phyloP scores from a whole-genome alignment of 1,284 basidiomycete species.

The Boletus sp. region DNA sequence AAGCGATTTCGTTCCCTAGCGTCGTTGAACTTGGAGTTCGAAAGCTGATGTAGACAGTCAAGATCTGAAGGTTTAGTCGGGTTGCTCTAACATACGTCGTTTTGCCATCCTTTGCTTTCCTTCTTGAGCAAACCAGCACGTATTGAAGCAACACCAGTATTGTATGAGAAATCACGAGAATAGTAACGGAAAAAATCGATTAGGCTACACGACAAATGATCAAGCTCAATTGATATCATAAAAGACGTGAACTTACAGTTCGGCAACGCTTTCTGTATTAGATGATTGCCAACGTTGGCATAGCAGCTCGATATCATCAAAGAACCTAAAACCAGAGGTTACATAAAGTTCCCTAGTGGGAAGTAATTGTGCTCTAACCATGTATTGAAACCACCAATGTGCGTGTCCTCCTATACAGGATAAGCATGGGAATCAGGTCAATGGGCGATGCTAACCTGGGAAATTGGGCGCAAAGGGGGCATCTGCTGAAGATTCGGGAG shows the following conservation, averaged over 20 bases:
- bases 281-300: constrained; percentile 92
- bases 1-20: constrained; percentile 86
- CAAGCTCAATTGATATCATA: constrained; percentile 10
- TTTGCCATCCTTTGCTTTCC: constrained; percentile 90
- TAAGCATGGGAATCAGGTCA: constrained; percentile 13
- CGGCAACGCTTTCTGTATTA: constrained; percentile 91
- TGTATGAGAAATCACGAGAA: constrained; percentile 91
- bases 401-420: constrained; percentile 72
- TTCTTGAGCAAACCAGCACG: constrained; percentile 88
- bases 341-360: background rate
- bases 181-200: constrained; percentile 99
- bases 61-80: background rate
- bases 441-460: constrained; percentile 44
- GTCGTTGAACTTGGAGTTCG: constrained; percentile 62
- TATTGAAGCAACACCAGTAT: constrained; percentile 89
- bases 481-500: constrained; percentile 91
- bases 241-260: constrained; percentile 59
- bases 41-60: constrained; percentile 34
- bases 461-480: constrained; percentile 80
- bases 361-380: constrained; percentile 48
- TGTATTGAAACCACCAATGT: constrained; percentile 81
- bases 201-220: constrained; percentile 49
- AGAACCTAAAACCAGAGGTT: constrained; percentile 64
- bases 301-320: constrained; percentile 93
- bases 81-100: constrained; percentile 60